phyloP scores from a whole-genome alignment of 306 rosid species.

The Vachellia collinsii region DNA sequence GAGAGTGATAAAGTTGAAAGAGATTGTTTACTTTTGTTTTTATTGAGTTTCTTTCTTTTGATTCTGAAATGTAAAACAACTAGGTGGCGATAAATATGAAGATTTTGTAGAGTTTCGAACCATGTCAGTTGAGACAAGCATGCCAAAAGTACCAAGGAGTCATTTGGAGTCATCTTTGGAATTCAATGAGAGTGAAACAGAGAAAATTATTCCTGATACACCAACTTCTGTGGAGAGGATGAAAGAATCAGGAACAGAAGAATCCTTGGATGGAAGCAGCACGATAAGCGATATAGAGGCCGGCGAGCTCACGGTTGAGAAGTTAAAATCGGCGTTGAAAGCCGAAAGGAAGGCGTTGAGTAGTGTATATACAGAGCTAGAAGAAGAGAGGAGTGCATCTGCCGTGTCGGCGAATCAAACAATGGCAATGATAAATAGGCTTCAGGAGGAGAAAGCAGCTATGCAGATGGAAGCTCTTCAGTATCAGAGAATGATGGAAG shows the following conservation, averaged over 20 bases:
- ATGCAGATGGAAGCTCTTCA: constrained; percentile 99
- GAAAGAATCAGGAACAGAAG: constrained; percentile 75
- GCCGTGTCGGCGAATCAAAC: constrained; percentile 93
- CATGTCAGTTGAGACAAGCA: constrained; percentile 53
- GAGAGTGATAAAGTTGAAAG: background rate
- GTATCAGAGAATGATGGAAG: constrained; percentile 98
- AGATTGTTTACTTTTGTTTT: background rate
- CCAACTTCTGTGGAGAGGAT: constrained; percentile 71
- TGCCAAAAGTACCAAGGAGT: constrained; percentile 38
- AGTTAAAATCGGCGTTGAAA: constrained; percentile 68
- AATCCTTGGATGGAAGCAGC: constrained; percentile 85
- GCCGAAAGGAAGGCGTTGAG: constrained; percentile 74
- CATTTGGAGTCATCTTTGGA: constrained; percentile 47
- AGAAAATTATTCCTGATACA: constrained; percentile 66
- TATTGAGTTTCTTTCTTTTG: background rate
- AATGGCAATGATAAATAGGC: constrained; percentile 98
- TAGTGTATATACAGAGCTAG: constrained; percentile 77
- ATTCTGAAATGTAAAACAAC: background rate
- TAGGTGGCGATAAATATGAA: constrained; percentile 36
- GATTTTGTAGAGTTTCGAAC: constrained; percentile 61
- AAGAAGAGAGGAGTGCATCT: constrained; percentile 97
- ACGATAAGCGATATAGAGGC: constrained; percentile 66
- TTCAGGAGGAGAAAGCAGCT: constrained; percentile 95
- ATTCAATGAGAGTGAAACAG: constrained; percentile 66
- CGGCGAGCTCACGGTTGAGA: constrained; percentile 64